phyloP scores from a whole-genome alignment of 2,329 filamentous ascomycete species.

The Cladobotryum mycophilum region DNA sequence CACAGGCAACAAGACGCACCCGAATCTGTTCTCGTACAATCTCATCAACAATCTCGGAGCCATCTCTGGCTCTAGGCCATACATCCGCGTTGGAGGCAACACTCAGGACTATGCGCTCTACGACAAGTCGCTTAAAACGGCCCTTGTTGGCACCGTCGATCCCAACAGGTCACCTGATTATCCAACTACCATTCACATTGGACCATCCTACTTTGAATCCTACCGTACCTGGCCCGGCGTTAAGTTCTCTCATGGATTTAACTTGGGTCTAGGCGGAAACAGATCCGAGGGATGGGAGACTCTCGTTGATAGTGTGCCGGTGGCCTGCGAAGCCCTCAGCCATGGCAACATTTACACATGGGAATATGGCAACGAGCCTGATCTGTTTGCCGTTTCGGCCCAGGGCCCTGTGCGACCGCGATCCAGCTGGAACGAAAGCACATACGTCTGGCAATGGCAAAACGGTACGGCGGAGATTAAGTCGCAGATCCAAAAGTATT shows the following conservation, averaged over 20 bases:
- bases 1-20: constrained; percentile 44
- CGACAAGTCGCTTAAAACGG: constrained; percentile 43
- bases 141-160: constrained; percentile 47
- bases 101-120: constrained; percentile 61
- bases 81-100: constrained; percentile 60
- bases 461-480: constrained; percentile 47
- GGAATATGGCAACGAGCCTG: constrained; percentile 48
- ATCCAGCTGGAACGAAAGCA: constrained; percentile 44
- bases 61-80: constrained; percentile 50
- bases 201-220: constrained; percentile 57
- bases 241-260: constrained; percentile 57
- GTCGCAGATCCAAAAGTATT: constrained; percentile 37
- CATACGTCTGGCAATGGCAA: constrained; percentile 53
- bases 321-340: constrained; percentile 51
- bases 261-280: constrained; percentile 47
- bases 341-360: constrained; percentile 47
- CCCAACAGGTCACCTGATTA: constrained; percentile 48
- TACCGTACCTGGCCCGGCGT: constrained; percentile 50
- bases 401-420: constrained; percentile 45
- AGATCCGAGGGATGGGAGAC: constrained; percentile 44
- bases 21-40: constrained; percentile 56
- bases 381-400: constrained; percentile 48
- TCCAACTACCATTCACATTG: constrained; percentile 54
- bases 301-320: constrained; percentile 46
- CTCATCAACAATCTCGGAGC: constrained; percentile 50